Evolutionary conservation across 2,329 filamentous ascomycete genomes (phyloP).

Genomic region (Colletotrichum sp.): DNA sequence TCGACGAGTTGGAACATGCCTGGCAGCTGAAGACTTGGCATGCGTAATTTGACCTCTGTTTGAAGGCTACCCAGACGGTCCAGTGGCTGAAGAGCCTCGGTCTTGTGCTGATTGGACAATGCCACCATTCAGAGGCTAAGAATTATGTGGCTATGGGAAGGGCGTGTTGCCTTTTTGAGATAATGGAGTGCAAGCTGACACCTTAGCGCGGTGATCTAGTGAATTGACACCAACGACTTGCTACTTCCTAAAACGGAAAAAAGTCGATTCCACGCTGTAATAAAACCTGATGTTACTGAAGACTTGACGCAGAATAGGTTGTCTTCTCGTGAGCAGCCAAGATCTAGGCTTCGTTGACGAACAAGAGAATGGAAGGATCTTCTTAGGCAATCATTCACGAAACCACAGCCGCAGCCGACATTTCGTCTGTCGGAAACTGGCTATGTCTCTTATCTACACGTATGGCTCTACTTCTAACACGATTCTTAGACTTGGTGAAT

Average conservation of each 20-base stretch:
- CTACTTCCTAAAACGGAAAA: not conserved
- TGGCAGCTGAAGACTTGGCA: not conserved
- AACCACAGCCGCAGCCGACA: not conserved
- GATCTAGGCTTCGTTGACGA: not conserved
- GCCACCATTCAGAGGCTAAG: not conserved
- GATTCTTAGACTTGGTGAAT: not conserved
- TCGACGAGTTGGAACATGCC: not conserved
- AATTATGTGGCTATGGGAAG: not conserved
- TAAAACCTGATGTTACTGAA: not conserved
- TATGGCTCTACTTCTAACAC: not conserved
- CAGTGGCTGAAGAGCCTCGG: not conserved
- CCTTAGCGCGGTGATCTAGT: not conserved
- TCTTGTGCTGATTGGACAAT: not conserved
- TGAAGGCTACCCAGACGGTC: not conserved
- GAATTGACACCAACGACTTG: not conserved
- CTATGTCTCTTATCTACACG: not conserved
- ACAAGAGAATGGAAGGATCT: too few relatives aligned
- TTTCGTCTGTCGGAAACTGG: not conserved
- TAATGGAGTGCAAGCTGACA: not conserved
- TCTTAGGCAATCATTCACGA: not conserved
- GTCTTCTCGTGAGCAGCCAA: not conserved
- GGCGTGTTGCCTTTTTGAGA: not conserved
- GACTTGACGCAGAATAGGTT: rapidly evolving
- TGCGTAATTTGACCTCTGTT: not conserved
- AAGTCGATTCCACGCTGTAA: too few relatives aligned